phyloP scores from a whole-genome alignment of 306 rosid genomes.

The Sesbania bispinosa region DNA sequence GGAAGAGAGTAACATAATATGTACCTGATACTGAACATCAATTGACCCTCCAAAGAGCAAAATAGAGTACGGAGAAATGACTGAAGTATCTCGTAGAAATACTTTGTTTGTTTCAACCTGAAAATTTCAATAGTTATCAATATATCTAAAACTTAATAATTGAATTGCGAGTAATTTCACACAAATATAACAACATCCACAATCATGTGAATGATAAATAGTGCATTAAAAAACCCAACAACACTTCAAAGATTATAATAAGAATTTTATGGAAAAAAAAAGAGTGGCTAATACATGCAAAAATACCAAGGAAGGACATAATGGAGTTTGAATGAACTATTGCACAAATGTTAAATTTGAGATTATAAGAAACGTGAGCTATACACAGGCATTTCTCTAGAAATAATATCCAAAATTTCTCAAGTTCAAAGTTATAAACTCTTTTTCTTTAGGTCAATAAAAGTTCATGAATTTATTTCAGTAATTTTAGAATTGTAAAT shows the following conservation, averaged over 20 bases:
- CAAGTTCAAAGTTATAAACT: background rate
- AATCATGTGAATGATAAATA: conserved; percentile 4
- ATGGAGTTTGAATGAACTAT: background rate
- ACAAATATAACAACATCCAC: background rate
- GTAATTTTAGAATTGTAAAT: background rate
- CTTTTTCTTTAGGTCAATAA: background rate
- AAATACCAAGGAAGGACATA: no score
- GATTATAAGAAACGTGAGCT: background rate
- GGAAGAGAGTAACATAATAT: background rate
- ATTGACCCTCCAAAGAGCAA: conserved; percentile 91
- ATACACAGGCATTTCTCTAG: no score
- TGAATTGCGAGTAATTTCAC: conserved; percentile 4
- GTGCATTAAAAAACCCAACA: background rate
- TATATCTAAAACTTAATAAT: conserved; percentile 4
- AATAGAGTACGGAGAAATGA: conserved; percentile 90
- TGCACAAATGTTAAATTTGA: background rate
- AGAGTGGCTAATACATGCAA: background rate
- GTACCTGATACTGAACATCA: conserved; percentile 84
- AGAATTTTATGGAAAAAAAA: background rate
- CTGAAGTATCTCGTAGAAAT: conserved; percentile 75
- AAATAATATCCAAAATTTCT: background rate
- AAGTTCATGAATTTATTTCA: background rate
- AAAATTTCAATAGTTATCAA: conserved; percentile 16
- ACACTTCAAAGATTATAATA: background rate
- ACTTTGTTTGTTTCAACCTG: conserved; percentile 91